Evolutionary conservation across 352 stramenopile genomes (phyloP), one percentile per base, ranked within the genome.

Genomic region (Phytopythium kandeliae): DNA sequence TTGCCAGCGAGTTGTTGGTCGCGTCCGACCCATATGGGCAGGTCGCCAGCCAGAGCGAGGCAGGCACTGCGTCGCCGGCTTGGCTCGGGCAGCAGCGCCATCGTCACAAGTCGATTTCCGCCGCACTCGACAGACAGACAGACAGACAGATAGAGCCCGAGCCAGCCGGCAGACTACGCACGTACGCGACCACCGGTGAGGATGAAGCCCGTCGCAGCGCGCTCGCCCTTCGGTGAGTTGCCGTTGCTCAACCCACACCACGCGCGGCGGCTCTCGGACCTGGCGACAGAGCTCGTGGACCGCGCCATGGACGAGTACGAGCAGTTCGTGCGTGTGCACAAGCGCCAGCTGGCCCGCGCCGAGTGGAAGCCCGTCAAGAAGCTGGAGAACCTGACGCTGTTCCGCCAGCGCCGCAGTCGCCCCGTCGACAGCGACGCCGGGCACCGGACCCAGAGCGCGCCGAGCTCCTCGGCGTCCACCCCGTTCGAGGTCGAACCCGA

Each of bases 291-390:
- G 49, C 58, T 64, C 17, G 45, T 74, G 34, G 19, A 48, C 42
- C 55, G 67, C 26, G 60, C 65, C 0, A 45, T 74, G 19, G 49
- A 47, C 34, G 62, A 74, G 53, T 74, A 67, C 52, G 63, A 69
- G 7, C 26, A 36, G 10, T 61, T 47, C 28, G 37, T 55, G 21
- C 58, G 31, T 46, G 54, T 10, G 42, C 57, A 45, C 51, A 60
- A 42, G 37, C 54, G 51, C 44, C 55, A 26, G 26, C 30, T 75
- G 31, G 42, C 51, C 1, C 48, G 47, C 6, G 53, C 53, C 9
- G 42, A 68, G 34, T 75, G 59, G 54, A 75, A 75, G 44, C 42
- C 60, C 44, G 57, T 75, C 51, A 71, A 68, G 56, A 69, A 61
- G 17, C 25, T 57, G 4, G 66, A 72, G 48, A 69, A 67, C 50